Percentiles rank a stretch among this genome's conserved stretches.
phyloP scores from a whole-genome alignment of 1,284 basidiomycete genomes.

The Apiotrichum brassicae region DNA sequence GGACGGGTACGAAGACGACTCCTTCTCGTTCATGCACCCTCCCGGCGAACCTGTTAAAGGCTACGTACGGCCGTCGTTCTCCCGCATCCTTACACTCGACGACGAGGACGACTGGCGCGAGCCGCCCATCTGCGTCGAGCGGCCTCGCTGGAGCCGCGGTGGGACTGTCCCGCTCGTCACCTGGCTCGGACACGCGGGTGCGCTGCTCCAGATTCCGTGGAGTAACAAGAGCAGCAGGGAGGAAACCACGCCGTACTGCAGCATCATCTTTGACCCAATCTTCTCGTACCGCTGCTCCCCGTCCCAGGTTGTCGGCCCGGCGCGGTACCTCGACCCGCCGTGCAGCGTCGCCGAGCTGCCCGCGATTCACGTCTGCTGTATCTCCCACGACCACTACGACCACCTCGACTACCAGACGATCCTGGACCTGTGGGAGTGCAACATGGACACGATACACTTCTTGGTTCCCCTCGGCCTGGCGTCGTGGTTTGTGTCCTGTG shows the following conservation, averaged over 20 bases:
- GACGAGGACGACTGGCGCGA: constrained; percentile 43
- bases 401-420: constrained; percentile 47
- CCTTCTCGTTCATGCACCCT: constrained; percentile 1
- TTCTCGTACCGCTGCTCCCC: constrained; percentile 46
- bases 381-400: constrained; percentile 47
- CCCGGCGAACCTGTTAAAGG: constrained; percentile 2
- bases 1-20: constrained; percentile 5
- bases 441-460: constrained; percentile 40
- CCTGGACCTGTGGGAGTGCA: constrained; percentile 41
- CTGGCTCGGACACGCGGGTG: constrained; percentile 46
- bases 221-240: constrained; percentile 14
- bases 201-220: constrained; percentile 41
- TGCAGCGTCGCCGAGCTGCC: constrained; percentile 41
- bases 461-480: constrained; percentile 43
- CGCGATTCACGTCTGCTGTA: constrained; percentile 39
- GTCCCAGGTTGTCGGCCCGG: constrained; percentile 42
- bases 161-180: constrained; percentile 24
- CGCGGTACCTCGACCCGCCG: constrained; percentile 39
- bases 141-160: constrained; percentile 27
- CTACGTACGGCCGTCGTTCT: constrained; percentile 33
- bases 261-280: constrained; percentile 45
- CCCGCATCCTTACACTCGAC: constrained; percentile 27
- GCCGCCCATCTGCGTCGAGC: constrained; percentile 35
- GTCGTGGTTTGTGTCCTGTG: constrained; percentile 37
- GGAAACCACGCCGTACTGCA: constrained; percentile 14